A percentile compares a stretch with the other conserved stretches of the same genome.
Conservation (phyloP, 1,284 basidiomycete species). For the Boletus nobilissimus region DNA sequence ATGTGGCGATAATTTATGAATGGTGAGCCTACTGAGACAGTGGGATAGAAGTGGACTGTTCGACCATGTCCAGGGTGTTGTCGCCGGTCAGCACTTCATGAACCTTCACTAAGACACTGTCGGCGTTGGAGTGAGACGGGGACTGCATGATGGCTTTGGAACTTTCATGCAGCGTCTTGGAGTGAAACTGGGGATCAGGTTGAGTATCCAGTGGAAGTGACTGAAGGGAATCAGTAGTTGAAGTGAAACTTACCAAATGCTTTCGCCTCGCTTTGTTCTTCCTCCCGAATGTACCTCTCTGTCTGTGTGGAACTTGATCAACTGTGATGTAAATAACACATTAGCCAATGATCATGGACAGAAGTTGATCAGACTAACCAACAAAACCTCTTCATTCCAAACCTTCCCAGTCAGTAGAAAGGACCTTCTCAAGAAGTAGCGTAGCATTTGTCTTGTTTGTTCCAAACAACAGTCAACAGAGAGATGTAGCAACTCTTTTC, state of each 20-base stretch:
- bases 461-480: conserved; percentile 14
- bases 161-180: background rate
- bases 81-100: background rate
- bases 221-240: background rate
- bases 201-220: background rate
- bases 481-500: conserved; percentile 6
- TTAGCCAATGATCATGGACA: background rate
- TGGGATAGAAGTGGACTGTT: background rate
- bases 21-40: background rate
- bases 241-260: too few relatives aligned
- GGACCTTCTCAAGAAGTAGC: conserved; percentile 11
- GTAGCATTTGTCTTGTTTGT: background rate
- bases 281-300: background rate
- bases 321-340: background rate
- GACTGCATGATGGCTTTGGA: background rate
- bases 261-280: background rate
- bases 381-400: conserved; percentile 13
- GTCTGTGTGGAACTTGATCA: background rate
- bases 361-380: background rate
- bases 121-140: background rate
- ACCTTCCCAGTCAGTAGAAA: background rate
- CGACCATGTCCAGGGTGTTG: background rate
- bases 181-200: background rate
- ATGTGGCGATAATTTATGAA: background rate
- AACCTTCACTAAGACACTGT: background rate